These are phyloP conservation scores for Globisporangium viniferum DNA, from an alignment of 352 stramenopile species.

Conservation along the genomic window DNA sequence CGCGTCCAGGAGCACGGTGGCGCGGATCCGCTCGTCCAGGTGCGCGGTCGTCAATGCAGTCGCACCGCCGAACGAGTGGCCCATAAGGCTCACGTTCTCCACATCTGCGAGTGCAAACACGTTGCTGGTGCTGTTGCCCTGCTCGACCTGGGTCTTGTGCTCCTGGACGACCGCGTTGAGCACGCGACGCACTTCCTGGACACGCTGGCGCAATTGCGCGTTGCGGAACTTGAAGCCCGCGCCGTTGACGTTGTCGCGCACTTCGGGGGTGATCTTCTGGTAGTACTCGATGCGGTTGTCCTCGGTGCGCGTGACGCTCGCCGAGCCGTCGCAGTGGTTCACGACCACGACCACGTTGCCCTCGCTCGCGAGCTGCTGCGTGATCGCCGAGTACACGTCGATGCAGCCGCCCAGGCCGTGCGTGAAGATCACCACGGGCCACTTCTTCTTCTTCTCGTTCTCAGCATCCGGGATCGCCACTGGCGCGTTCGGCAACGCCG, in stretches of 20 bases:
- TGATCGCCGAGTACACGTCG: conserved; percentile 60
- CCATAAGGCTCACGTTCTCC: conserved; percentile 34
- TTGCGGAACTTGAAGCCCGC: conserved; percentile 61
- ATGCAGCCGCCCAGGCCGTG: conserved; percentile 56
- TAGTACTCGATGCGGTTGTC: conserved; percentile 56
- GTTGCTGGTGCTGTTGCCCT: conserved; percentile 7
- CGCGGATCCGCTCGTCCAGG: conserved; percentile 40
- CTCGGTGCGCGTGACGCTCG: conserved; percentile 41
- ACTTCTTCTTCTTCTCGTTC: conserved; percentile 19
- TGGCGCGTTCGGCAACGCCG: conserved; percentile 36
- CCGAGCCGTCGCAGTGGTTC: conserved; percentile 68
- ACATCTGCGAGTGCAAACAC: conserved; percentile 36
- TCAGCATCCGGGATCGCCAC: conserved; percentile 18
- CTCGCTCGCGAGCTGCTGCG: conserved; percentile 64
- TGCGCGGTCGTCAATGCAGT: conserved; percentile 53
- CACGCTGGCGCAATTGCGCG: conserved; percentile 47
- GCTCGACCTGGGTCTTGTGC: conserved; percentile 7
- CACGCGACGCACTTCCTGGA: conserved; percentile 46
- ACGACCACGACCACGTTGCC: conserved; percentile 53
- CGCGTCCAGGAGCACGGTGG: conserved; percentile 51
- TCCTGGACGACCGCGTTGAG: conserved; percentile 32
- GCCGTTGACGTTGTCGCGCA: conserved; percentile 44
- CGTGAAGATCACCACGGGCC: conserved; percentile 60
- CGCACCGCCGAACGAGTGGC: conserved; percentile 65
- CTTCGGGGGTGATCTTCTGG: conserved; percentile 41